Evolutionary conservation across 2,329 filamentous ascomycete genomes (phyloP).

Genomic region (Ophiostoma angusticollis): DNA sequence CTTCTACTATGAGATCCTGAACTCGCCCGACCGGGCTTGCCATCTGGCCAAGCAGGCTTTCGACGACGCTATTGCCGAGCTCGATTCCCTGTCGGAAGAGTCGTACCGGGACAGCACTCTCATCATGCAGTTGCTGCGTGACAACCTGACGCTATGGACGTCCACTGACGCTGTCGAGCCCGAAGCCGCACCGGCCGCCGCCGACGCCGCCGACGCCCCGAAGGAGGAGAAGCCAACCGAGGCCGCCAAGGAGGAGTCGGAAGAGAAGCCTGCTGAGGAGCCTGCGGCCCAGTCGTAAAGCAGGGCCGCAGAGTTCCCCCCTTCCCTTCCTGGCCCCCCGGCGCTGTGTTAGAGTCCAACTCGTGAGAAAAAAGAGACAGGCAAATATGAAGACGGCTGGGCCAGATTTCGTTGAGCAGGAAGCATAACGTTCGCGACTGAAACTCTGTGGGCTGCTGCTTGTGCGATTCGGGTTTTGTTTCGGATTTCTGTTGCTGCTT

Average conservation of each 20-base stretch:
- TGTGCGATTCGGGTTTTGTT: background rate
- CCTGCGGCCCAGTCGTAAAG: conserved; percentile 8
- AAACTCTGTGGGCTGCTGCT: background rate
- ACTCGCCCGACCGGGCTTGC: conserved; percentile 96
- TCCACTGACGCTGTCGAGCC: conserved; percentile 79
- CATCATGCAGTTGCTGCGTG: conserved; percentile 97
- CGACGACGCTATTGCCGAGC: conserved; percentile 95
- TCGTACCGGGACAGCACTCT: conserved; percentile 98
- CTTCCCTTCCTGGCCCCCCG: background rate
- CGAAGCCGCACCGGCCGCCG: conserved; percentile 49
- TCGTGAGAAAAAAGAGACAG: conserved; percentile 3
- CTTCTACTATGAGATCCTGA: conserved; percentile 68
- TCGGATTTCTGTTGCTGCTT: background rate
- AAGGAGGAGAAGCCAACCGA: conserved; percentile 30
- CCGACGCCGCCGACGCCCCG: conserved; percentile 36
- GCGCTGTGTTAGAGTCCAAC: background rate
- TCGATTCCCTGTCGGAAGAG: conserved; percentile 94
- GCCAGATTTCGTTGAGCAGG: conserved; percentile 2
- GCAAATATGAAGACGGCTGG: conserved; percentile 1
- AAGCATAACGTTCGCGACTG: conserved; percentile 2
- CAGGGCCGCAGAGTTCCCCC: background rate
- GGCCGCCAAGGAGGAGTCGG: conserved; percentile 32
- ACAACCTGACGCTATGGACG: conserved; percentile 97
- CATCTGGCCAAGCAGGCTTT: conserved; percentile 94
- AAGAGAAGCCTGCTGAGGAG: conserved; percentile 13